Conservation (phyloP, 352 stramenopile species). For the Phytophthora cactorum region DNA sequence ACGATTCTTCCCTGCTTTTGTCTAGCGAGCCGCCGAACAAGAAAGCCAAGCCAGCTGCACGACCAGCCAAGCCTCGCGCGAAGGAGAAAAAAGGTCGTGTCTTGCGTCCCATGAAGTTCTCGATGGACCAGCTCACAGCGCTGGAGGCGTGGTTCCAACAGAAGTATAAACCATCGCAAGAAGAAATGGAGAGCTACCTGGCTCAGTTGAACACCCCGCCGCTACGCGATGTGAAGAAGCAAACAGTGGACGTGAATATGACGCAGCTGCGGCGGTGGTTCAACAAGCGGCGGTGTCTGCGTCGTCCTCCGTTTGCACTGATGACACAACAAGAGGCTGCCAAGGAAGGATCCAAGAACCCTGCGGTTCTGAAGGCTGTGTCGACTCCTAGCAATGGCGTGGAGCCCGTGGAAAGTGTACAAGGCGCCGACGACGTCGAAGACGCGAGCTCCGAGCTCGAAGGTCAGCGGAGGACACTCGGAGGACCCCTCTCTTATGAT, state of each 20-base stretch:
- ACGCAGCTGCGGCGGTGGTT: slow-evolving; percentile 87
- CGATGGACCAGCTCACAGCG: slow-evolving; percentile 80
- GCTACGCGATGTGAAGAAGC: slow-evolving; percentile 76
- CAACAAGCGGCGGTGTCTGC: slow-evolving; percentile 86
- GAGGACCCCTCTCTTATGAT: not conserved
- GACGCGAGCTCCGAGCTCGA: slow-evolving; percentile 39
- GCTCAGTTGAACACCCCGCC: slow-evolving; percentile 66
- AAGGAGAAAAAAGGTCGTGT: slow-evolving; percentile 78
- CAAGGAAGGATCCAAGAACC: slow-evolving; percentile 62
- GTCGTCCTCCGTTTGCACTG: slow-evolving; percentile 80
- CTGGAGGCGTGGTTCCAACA: slow-evolving; percentile 87
- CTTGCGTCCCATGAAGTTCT: slow-evolving; percentile 87
- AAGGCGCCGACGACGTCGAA: slow-evolving; percentile 34
- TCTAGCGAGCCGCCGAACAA: slow-evolving; percentile 34
- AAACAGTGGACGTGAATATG: slow-evolving; percentile 86
- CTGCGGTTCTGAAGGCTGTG: slow-evolving; percentile 40
- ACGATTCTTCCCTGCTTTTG: slow-evolving; percentile 32
- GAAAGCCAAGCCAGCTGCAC: slow-evolving; percentile 37
- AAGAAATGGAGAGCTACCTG: slow-evolving; percentile 84
- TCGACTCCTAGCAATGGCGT: slow-evolving; percentile 29
- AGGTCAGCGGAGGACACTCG: slow-evolving; percentile 18
- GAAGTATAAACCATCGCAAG: slow-evolving; percentile 85
- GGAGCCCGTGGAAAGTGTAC: slow-evolving; percentile 36
- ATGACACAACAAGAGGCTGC: slow-evolving; percentile 78
- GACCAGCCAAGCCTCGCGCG: slow-evolving; percentile 36